phyloP scores from a whole-genome alignment of 2,329 filamentous ascomycete species.

The Xylariaceae sp. region DNA sequence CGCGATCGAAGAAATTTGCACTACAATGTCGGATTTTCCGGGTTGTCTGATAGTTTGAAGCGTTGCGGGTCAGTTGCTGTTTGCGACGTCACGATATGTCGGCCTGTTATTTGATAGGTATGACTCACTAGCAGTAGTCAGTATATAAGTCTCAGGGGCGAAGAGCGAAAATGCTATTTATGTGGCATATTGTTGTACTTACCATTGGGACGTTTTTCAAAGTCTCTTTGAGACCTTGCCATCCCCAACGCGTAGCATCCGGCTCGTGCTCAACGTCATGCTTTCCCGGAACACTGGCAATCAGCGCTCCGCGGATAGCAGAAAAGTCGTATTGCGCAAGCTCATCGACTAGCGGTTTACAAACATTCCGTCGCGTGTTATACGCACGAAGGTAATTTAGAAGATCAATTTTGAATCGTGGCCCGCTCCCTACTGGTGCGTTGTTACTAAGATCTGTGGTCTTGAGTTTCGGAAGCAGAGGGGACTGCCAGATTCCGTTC shows the following conservation, averaged over 20 bases:
- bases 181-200: too few relatives aligned
- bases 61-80: too few relatives aligned
- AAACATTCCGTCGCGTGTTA: constrained; percentile 54
- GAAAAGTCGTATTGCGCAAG: constrained; percentile 68
- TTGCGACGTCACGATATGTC: too few relatives aligned
- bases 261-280: constrained; percentile 50
- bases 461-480: constrained; percentile 56
- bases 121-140: too few relatives aligned
- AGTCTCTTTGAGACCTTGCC: constrained; percentile 63
- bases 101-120: too few relatives aligned
- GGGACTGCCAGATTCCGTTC: constrained; percentile 78
- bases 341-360: constrained; percentile 52
- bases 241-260: constrained; percentile 68
- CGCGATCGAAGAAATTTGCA: constrained; percentile 78
- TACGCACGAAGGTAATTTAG: constrained; percentile 72
- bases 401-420: constrained; percentile 73
- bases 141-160: too few relatives aligned
- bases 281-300: constrained; percentile 76
- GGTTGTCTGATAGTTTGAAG: constrained; percentile 14
- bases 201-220: constrained; percentile 52
- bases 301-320: constrained; percentile 63
- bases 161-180: too few relatives aligned
- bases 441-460: constrained; percentile 5
- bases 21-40: constrained; percentile 48
- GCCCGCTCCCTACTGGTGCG: constrained; percentile 55